Conservation (phyloP, 2,329 filamentous ascomycete species). For the Fusarium nanum region DNA sequence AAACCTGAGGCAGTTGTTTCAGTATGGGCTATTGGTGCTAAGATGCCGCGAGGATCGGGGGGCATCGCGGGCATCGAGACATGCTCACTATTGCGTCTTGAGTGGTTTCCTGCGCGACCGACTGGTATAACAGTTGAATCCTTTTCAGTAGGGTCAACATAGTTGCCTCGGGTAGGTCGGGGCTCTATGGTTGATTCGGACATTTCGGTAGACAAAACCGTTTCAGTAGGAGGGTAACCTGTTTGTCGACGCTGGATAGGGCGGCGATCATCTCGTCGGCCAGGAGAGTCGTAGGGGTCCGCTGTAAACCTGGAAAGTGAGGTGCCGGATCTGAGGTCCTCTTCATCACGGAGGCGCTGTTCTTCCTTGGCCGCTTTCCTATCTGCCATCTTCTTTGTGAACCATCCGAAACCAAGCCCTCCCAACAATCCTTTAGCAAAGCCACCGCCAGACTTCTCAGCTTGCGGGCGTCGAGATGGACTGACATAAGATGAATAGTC, state of each 20-base stretch:
- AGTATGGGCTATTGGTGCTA: slow-evolving; percentile 44
- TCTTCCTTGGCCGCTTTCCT: slow-evolving; percentile 62
- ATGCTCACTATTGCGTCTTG: slow-evolving; percentile 54
- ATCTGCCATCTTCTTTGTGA: slow-evolving; percentile 73
- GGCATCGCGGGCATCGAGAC: slow-evolving; percentile 68
- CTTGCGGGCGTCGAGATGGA: slow-evolving; percentile 67
- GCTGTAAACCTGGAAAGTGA: slow-evolving; percentile 75
- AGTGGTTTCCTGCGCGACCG: slow-evolving; percentile 51
- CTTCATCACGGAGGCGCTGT: slow-evolving; percentile 60
- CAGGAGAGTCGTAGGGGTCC: slow-evolving; percentile 69
- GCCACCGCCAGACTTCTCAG: slow-evolving; percentile 59
- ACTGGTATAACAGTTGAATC: slow-evolving; percentile 15
- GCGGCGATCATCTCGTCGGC: slow-evolving; percentile 53
- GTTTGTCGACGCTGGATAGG: slow-evolving; percentile 49
- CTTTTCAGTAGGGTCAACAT: slow-evolving; percentile 40
- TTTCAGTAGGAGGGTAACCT: slow-evolving; percentile 43
- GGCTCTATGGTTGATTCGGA: slow-evolving; percentile 53
- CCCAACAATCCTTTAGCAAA: slow-evolving; percentile 69
- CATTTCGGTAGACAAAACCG: slow-evolving; percentile 49
- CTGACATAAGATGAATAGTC: slow-evolving; percentile 72
- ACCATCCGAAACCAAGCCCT: slow-evolving; percentile 74
- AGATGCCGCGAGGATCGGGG: slow-evolving; percentile 60
- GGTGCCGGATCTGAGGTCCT: slow-evolving; percentile 69
- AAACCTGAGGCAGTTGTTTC: slow-evolving; percentile 48
- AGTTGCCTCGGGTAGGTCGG: slow-evolving; percentile 45